These are phyloP conservation scores for Dactylellina leptospora DNA, from an alignment of 2,329 filamentous ascomycete species.

Conservation along the genomic window DNA sequence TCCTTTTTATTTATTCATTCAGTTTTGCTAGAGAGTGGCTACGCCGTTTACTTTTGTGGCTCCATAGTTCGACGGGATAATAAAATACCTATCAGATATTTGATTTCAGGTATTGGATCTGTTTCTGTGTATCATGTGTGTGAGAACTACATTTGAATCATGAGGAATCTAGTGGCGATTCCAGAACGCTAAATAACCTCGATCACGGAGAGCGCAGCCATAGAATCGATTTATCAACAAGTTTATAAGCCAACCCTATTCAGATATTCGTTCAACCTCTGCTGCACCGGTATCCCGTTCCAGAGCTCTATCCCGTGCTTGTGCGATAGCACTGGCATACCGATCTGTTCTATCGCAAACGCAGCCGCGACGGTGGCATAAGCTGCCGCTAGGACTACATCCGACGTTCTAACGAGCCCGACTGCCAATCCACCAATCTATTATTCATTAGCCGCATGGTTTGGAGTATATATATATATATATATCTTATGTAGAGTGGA, in stretches of 20 bases:
- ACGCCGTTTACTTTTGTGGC: no score
- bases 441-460: conserved; percentile 53
- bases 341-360: conserved; percentile 94
- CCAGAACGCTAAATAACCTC: no score
- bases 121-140: no score
- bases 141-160: no score
- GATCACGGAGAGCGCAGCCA: background rate
- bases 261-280: conserved; percentile 67
- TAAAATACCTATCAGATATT: no score
- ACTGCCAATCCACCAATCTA: conserved; percentile 66
- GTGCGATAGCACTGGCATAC: conserved; percentile 72
- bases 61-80: no score
- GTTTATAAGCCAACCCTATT: conserved; percentile 48
- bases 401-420: conserved; percentile 67
- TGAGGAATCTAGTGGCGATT: no score
- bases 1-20: no score
- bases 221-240: background rate
- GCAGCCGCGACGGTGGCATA: conserved; percentile 86
- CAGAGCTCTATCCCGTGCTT: conserved; percentile 67
- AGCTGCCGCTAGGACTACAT: conserved; percentile 74
- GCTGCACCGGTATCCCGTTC: conserved; percentile 68
- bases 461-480: no score
- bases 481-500: conserved; percentile 4
- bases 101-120: no score
- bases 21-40: no score